A percentile compares a stretch with the other conserved stretches of the same genome.
Evolutionary conservation across 768 basidiomycete genomes (phyloP).

Genomic region (Lactarius hengduanensis): DNA sequence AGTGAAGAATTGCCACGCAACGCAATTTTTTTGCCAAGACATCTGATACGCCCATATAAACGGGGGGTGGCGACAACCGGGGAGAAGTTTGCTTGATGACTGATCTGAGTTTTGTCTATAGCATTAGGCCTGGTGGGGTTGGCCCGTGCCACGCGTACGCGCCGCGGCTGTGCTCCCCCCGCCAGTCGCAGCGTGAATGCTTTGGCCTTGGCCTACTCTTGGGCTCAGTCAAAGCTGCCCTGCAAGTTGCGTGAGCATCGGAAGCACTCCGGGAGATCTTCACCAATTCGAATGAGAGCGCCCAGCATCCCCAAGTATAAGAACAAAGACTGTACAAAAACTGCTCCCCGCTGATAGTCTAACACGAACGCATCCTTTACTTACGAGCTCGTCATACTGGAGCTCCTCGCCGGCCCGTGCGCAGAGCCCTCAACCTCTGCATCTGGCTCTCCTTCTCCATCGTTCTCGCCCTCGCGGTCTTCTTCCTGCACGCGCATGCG

Average conservation of each 20-base stretch:
- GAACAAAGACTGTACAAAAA: not conserved
- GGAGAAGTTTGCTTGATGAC: not conserved
- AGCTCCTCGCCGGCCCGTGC: slow-evolving; percentile 22
- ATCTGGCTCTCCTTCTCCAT: slow-evolving; percentile 22
- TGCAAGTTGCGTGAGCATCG: not conserved
- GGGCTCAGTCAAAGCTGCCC: not conserved
- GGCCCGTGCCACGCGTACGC: not conserved
- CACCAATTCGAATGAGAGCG: slow-evolving; percentile 1
- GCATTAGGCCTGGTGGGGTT: not conserved
- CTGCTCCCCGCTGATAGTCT: slow-evolving; percentile 4
- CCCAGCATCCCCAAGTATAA: not conserved
- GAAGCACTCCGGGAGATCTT: not conserved
- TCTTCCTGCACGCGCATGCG: slow-evolving; percentile 27
- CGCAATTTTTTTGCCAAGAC: not conserved
- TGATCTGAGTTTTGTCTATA: no score
- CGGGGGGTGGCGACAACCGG: not conserved
- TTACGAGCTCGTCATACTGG: slow-evolving; percentile 22
- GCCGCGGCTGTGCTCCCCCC: not conserved
- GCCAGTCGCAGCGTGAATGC: not conserved
- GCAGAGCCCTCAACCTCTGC: slow-evolving; percentile 26
- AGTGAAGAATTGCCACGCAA: not conserved
- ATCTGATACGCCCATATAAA: not conserved
- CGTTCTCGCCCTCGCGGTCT: slow-evolving; percentile 19
- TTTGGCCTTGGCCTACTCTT: not conserved
- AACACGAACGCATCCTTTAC: not conserved